Evolutionary conservation across 345 rosid species (phyloP).

Genomic region (Eucalyptus coolabah): DNA sequence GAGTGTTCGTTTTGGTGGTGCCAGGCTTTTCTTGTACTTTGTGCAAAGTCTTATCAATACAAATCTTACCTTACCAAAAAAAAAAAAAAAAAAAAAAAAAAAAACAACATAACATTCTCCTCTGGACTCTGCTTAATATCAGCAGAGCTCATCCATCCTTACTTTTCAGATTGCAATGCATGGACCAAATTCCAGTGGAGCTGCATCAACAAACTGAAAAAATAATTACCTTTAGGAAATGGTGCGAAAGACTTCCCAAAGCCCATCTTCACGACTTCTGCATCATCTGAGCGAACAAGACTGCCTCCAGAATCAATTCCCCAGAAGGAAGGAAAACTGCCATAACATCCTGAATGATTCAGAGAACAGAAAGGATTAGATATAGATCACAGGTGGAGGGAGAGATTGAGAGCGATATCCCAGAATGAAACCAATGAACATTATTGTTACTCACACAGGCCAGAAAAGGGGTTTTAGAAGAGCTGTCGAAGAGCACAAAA

Average conservation of each 20-base stretch:
- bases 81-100: too few relatives aligned
- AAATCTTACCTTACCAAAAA: too few relatives aligned
- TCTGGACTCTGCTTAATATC: not conserved
- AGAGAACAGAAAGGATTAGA: not conserved
- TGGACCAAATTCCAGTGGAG: not conserved
- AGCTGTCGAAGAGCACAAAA: conserved; percentile 54
- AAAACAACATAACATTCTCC: not conserved
- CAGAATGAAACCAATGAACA: not conserved
- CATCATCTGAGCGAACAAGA: conserved; percentile 65
- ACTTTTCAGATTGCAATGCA: not conserved
- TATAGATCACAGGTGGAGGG: too few relatives aligned
- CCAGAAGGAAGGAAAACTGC: conserved; percentile 75
- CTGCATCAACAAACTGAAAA: not conserved
- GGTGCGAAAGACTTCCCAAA: conserved; percentile 94
- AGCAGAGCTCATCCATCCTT: not conserved
- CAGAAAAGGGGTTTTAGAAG: conserved; percentile 34
- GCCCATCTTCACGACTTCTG: conserved; percentile 49
- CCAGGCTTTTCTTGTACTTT: too few relatives aligned
- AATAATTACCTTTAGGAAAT: conserved; percentile 72
- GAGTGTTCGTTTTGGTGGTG: too few relatives aligned
- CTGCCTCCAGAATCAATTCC: conserved; percentile 74
- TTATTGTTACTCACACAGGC: conserved; percentile 36
- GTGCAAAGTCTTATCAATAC: too few relatives aligned
- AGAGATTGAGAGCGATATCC: not conserved
- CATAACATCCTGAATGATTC: conserved; percentile 53